Percentiles rank a stretch among this genome's conserved stretches.
These are phyloP conservation scores for Sporisorium exsertum DNA, from an alignment of 1,284 basidiomycete species.

Conservation along the genomic window DNA sequence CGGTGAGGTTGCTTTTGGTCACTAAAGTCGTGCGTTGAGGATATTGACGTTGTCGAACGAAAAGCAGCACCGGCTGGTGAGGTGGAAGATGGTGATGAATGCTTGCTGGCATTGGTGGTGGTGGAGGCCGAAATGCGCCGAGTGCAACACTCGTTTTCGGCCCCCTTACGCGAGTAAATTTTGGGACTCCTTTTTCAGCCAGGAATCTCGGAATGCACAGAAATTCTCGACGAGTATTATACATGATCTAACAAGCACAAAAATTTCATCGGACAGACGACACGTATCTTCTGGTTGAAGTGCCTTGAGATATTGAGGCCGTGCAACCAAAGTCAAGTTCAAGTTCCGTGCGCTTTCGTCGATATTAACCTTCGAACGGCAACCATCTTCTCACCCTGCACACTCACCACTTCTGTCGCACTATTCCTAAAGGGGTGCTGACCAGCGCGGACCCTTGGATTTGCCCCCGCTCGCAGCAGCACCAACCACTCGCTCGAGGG, in stretches of 20 bases:
- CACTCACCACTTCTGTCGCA: no score
- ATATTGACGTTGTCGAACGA: neutral
- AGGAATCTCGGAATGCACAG: neutral
- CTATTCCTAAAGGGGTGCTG: no score
- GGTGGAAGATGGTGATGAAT: neutral
- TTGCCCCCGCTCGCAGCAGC: no score
- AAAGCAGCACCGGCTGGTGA: neutral
- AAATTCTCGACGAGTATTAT: no score
- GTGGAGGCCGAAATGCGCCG: neutral
- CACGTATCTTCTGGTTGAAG: slow-evolving; percentile 4
- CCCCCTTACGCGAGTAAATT: neutral
- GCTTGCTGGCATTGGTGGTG: neutral
- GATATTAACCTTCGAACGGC: neutral
- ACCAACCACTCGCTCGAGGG: no score
- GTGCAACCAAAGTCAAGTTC: slow-evolving; percentile 13
- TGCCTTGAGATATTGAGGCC: neutral
- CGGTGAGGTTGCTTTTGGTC: neutral
- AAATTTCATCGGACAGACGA: neutral
- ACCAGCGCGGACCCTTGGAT: no score
- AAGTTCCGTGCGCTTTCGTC: slow-evolving; percentile 21
- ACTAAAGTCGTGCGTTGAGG: neutral
- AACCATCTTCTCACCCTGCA: neutral
- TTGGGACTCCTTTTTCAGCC: neutral
- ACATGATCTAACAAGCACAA: neutral
- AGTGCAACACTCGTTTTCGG: slow-evolving; percentile 6